Evolutionary conservation across 805 yeast genomes (phyloP), one percentile per base, ranked within the genome.

Genomic region (Sugiyamaella floridensis): DNA sequence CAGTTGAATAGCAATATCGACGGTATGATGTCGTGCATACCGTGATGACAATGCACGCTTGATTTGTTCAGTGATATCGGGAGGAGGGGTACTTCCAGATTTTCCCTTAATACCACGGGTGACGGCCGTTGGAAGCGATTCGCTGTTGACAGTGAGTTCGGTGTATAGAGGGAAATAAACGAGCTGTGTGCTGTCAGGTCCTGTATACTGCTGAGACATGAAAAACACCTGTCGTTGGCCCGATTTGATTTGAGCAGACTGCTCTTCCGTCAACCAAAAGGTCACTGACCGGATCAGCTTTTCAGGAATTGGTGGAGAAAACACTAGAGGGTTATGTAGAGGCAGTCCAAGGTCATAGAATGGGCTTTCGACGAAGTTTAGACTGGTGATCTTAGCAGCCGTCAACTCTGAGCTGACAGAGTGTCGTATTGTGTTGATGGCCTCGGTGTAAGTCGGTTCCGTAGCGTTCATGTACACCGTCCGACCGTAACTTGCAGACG

Each of bases 61-160:
- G n/a, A 78, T 47, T 43, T 71, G 70, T 2, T 73, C 73, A 0
- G 96, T 85, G 43, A 92, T 59, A 65, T 90, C 86, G 0, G 88
- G 89, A 0, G 97, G 97, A 55, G 80, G 77, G 1, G 89, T 84
- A 0, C 96, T 83, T 0, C 96, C 96, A 0, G 78, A 77, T 54
- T 76, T 79, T 46, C 84, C 85, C 62, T 88, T 88, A 29, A 89
- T 70, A 0, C 97, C 97, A 51, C 82, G 79, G 9, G 53, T 50
- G 1, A 82, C 78, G 54, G 80, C 80, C 40, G 76, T 82, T 42
- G 75, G 76, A 1, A 84, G 63, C 14, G 65, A 67, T 1, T 58
- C 55, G 4, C 74, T 75, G 63, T 92, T 88, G 41, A 86, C 74
- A 42, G 73, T 74, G 2, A 90, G 71, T 62, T 86, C 95, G 45